Conservation (phyloP, 2,329 filamentous ascomycete species). For the Coleophoma crateriformis region DNA sequence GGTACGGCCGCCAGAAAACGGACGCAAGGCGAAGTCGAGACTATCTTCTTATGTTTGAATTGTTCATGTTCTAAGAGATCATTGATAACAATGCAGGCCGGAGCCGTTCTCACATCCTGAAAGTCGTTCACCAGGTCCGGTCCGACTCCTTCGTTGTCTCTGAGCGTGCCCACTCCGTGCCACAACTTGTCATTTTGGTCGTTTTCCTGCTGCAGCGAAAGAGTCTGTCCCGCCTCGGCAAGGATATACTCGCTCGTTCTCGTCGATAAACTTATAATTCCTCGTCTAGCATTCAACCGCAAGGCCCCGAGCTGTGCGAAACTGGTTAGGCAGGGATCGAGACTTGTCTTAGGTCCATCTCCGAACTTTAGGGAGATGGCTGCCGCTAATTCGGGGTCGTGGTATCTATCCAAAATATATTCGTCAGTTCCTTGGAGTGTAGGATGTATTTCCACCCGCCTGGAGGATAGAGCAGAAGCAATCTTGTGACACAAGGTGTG, state of each 20-base stretch:
- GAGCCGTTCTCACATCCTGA: constrained; percentile 6
- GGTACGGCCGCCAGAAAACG: constrained; percentile 56
- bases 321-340: constrained; percentile 34
- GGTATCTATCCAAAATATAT: constrained; percentile 10
- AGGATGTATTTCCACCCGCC: neutral
- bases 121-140: constrained; percentile 13
- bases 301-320: constrained; percentile 44
- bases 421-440: neutral
- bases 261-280: constrained; percentile 34
- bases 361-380: neutral
- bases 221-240: constrained; percentile 18
- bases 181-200: constrained; percentile 21
- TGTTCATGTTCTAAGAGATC: constrained; percentile 32
- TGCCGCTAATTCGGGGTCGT: constrained; percentile 6
- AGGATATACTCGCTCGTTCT: constrained; percentile 17
- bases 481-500: neutral
- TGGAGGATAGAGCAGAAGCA: neutral
- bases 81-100: constrained; percentile 24
- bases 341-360: constrained; percentile 3
- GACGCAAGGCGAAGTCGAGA: constrained; percentile 27
- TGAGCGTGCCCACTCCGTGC: constrained; percentile 18
- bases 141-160: constrained; percentile 3
- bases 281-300: constrained; percentile 39
- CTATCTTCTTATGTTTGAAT: constrained; percentile 30
- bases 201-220: constrained; percentile 20